phyloP scores from a whole-genome alignment of 2,329 filamentous ascomycete species.

The Lachnellula hyalina region DNA sequence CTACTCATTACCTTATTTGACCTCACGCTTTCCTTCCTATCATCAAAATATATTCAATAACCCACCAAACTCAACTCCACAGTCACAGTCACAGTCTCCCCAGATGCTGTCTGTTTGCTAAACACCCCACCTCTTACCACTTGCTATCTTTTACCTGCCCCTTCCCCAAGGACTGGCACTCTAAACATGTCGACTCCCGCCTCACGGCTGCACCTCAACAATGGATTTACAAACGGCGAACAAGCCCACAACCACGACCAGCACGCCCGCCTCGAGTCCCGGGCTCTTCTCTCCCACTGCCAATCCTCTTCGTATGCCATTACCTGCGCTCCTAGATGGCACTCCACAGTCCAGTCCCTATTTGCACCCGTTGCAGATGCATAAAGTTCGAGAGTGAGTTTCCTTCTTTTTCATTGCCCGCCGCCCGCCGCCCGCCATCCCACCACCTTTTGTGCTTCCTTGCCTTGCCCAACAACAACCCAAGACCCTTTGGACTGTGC shows the following conservation, averaged over 20 bases:
- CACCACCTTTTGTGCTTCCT: slow-evolving; percentile 6
- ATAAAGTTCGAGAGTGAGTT: slow-evolving; percentile 71
- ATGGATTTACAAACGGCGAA: slow-evolving; percentile 27
- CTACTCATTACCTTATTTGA: slow-evolving; percentile 2
- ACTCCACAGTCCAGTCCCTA: slow-evolving; percentile 52
- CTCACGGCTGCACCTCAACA: slow-evolving; percentile 18
- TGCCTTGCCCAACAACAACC: neutral
- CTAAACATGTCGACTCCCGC: slow-evolving; percentile 19
- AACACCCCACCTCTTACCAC: neutral
- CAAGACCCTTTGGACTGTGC: neutral
- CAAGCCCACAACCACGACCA: slow-evolving; percentile 36
- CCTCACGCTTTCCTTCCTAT: too few species aligned
- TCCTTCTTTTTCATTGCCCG: neutral
- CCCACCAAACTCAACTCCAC: slow-evolving; percentile 2
- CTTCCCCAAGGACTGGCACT: neutral
- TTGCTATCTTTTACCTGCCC: slow-evolving; percentile 1
- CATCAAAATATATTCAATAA: neutral
- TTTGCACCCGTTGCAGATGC: slow-evolving; percentile 65
- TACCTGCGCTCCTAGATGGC: slow-evolving; percentile 45
- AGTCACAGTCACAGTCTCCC: neutral
- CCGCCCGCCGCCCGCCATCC: slow-evolving; percentile 5
- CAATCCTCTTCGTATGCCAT: slow-evolving; percentile 20
- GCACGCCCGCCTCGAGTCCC: slow-evolving; percentile 56
- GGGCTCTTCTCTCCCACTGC: slow-evolving; percentile 54
- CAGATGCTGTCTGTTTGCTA: slow-evolving; percentile 6